Evolutionary conservation across 164 flowering plant genomes (phyloP).

Genomic region (Kingdonia uniflora): DNA sequence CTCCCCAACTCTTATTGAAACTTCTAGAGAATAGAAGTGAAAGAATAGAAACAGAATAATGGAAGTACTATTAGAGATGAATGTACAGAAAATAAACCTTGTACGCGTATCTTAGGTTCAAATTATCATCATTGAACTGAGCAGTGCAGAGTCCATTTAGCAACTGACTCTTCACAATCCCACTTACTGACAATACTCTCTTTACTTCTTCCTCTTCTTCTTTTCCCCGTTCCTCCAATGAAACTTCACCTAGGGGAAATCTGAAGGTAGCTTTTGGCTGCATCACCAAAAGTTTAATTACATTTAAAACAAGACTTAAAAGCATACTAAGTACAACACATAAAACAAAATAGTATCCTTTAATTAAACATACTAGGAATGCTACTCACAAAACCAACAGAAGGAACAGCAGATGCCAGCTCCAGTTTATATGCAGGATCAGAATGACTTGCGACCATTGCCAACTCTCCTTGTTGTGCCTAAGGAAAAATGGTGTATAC

Average conservation of each 20-base stretch:
- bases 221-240: constrained; percentile 53
- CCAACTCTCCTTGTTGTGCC: constrained; percentile 78
- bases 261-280: constrained; percentile 81
- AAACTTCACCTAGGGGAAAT: constrained; percentile 80
- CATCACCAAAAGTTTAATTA: constrained; percentile 13
- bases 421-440: constrained; percentile 64
- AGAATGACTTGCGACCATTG: constrained; percentile 53
- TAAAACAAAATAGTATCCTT: not conserved
- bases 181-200: constrained; percentile 45
- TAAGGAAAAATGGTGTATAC: constrained; percentile 7
- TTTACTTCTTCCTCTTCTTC: constrained; percentile 65
- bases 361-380: not conserved
- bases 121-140: constrained; percentile 43
- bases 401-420: constrained; percentile 68
- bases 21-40: too few relatives aligned
- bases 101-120: constrained; percentile 63
- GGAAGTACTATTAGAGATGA: not conserved
- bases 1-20: too few relatives aligned
- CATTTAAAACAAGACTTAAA: too few relatives aligned
- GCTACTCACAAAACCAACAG: constrained; percentile 58
- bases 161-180: constrained; percentile 49
- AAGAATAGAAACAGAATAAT: not conserved
- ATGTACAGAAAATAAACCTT: constrained; percentile 43
- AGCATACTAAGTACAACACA: too few relatives aligned
- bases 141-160: constrained; percentile 74